These are phyloP conservation scores for Scheffersomyces amazonensis DNA, from an alignment of 805 yeast species.

Conservation along the genomic window DNA sequence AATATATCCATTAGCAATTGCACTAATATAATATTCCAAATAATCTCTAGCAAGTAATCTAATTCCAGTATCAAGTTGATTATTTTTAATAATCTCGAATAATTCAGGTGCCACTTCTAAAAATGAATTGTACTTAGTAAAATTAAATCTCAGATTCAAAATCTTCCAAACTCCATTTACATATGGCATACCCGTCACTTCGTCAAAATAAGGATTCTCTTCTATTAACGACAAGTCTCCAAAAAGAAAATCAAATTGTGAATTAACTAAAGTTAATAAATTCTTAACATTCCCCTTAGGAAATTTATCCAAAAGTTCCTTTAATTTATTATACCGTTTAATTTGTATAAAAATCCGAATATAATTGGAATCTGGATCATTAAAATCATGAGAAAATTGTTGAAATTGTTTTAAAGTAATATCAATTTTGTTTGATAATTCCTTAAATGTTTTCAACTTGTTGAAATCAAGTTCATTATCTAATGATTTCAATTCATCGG, in stretches of 20 bases:
- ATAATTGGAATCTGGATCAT: constrained; percentile 10
- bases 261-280: not conserved
- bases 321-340: constrained; percentile 21
- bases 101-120: not conserved
- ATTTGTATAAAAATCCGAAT: constrained; percentile 20
- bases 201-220: too few species aligned
- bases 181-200: too few species aligned
- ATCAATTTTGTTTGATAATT: constrained; percentile 15
- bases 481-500: constrained; percentile 18
- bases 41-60: not conserved
- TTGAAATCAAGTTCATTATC: constrained; percentile 18
- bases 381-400: constrained; percentile 9
- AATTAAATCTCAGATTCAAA: too few species aligned
- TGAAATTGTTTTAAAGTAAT: constrained; percentile 15
- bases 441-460: constrained; percentile 9
- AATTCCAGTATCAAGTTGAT: not conserved
- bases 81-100: not conserved
- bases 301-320: constrained; percentile 12
- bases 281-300: constrained; percentile 4
- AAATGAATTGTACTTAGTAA: not conserved
- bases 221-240: too few species aligned
- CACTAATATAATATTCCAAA: not conserved
- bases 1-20: not conserved
- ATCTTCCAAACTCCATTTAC: too few species aligned
- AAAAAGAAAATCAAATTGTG: too few species aligned